Evolutionary conservation across 2,329 filamentous ascomycete species (phyloP), one percentile per base, ranked within the genome.

Genomic region (Colletotrichum tamarilloi): DNA sequence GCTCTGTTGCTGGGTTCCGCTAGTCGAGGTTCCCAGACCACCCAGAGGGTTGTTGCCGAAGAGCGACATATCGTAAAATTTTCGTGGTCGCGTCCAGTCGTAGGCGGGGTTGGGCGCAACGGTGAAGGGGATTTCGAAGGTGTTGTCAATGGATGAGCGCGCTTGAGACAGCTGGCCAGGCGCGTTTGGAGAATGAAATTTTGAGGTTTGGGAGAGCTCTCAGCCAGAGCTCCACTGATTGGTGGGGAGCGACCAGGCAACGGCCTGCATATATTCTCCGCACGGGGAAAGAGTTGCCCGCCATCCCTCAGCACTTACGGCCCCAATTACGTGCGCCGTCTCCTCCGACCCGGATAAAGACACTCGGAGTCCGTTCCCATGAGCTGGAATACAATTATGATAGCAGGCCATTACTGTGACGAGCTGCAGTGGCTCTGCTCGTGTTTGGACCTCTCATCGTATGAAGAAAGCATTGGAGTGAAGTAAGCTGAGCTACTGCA

Each of bases 41-140:
- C 66, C 80, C 80, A 68, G 60, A 32, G 74, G 67, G 58, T 75
- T 73, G 65, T 55, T 62, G 46, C 76, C 76, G 62, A 76, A 76
- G 63, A 76, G 73, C 26, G 74, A 75, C 74, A 75, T 75, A 14
- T 24, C 49, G 55, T 75, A 19, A 11, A 38, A n/a, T 16, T 56
- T 9, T 52, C 62, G 60, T 57, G 28, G 38, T 22, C 67, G 60
- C 46, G 35, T 62, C 59, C 62, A 53, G 30, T 66, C 65, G 60
- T 26, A 59, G 62, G 32, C 16, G n/a, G 55, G 6, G 46, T 63
- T 66, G 69, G 55, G 56, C 69, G 58, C 66, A 30, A 24, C 46
- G n/a, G 67, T 38, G 60, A 56, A 19, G 32, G 55, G 46, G 12
- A 26, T 49, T 22, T 64, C 49, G 69, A 42, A 32, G 26, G 24